Evolutionary conservation across 2,329 filamentous ascomycete genomes (phyloP).

Genomic region (Cladophialophora psammophila): DNA sequence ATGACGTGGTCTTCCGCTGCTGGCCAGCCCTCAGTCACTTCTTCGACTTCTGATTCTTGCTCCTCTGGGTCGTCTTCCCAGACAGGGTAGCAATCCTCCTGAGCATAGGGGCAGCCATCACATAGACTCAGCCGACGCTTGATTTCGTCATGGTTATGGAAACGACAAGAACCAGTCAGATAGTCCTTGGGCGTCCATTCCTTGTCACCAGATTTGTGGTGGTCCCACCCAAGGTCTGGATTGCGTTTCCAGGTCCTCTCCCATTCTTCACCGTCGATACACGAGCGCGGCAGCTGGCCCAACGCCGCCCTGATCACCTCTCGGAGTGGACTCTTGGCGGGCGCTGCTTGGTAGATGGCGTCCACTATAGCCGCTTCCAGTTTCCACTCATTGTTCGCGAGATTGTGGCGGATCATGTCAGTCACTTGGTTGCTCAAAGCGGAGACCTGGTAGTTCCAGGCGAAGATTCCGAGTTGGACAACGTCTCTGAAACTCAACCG

Average conservation of each 20-base stretch:
- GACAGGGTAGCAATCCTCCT: slow-evolving; percentile 34
- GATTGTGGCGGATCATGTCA: slow-evolving; percentile 30
- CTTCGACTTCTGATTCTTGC: neutral
- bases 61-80: slow-evolving; percentile 22
- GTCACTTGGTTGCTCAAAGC: slow-evolving; percentile 37
- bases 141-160: slow-evolving; percentile 34
- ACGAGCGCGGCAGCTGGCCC: slow-evolving; percentile 24
- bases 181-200: slow-evolving; percentile 34
- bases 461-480: slow-evolving; percentile 32
- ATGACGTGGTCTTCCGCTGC: neutral
- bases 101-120: slow-evolving; percentile 34
- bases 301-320: slow-evolving; percentile 35
- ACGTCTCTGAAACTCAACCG: slow-evolving; percentile 26
- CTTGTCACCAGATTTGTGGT: slow-evolving; percentile 24
- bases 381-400: slow-evolving; percentile 32
- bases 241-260: slow-evolving; percentile 30
- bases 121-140: slow-evolving; percentile 17
- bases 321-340: slow-evolving; percentile 26
- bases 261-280: slow-evolving; percentile 29
- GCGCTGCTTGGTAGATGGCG: slow-evolving; percentile 31
- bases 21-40: neutral
- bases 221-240: slow-evolving; percentile 32
- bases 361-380: slow-evolving; percentile 30
- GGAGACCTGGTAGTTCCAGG: slow-evolving; percentile 32
- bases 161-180: slow-evolving; percentile 29